phyloP scores from a whole-genome alignment of 225 moss, liverwort and hornwort genomes.

The Climacium dendroides region DNA sequence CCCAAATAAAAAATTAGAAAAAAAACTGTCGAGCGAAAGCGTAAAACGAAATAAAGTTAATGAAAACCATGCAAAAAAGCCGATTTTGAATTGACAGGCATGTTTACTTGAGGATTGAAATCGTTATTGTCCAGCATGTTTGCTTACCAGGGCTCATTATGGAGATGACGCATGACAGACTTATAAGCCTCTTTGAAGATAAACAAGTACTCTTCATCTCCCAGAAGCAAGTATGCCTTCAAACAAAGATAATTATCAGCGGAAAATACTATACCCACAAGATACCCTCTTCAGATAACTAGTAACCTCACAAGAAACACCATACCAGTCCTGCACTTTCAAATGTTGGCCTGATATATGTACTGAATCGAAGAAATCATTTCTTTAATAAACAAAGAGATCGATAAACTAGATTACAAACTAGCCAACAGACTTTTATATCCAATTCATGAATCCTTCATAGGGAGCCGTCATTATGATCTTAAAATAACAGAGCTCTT shows the following conservation, averaged over 20 bases:
- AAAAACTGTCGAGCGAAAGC: neutral
- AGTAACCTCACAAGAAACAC: neutral
- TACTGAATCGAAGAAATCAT: neutral
- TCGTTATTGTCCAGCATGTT: neutral
- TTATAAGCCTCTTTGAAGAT: slow-evolving; percentile 93
- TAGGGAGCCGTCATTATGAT: neutral
- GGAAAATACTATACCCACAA: neutral
- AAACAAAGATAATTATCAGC: slow-evolving; percentile 13
- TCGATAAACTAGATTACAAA: neutral
- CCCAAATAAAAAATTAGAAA: neutral
- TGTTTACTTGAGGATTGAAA: neutral
- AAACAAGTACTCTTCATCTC: slow-evolving; percentile 79
- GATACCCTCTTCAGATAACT: neutral
- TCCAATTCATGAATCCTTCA: neutral
- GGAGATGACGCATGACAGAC: slow-evolving; percentile 80
- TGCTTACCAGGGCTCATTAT: slow-evolving; percentile 75
- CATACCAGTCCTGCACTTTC: neutral
- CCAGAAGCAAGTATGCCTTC: slow-evolving; percentile 83
- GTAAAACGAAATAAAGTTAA: neutral
- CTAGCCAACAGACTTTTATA: neutral
- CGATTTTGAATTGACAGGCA: neutral
- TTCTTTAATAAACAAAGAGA: neutral
- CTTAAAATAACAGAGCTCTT: neutral
- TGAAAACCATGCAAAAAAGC: neutral
- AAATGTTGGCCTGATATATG: neutral